Evolutionary conservation across 192 early-diverging fungal genomes (phyloP), one percentile per base, ranked within the genome.

Genomic region (Mortierella hygrophila): DNA sequence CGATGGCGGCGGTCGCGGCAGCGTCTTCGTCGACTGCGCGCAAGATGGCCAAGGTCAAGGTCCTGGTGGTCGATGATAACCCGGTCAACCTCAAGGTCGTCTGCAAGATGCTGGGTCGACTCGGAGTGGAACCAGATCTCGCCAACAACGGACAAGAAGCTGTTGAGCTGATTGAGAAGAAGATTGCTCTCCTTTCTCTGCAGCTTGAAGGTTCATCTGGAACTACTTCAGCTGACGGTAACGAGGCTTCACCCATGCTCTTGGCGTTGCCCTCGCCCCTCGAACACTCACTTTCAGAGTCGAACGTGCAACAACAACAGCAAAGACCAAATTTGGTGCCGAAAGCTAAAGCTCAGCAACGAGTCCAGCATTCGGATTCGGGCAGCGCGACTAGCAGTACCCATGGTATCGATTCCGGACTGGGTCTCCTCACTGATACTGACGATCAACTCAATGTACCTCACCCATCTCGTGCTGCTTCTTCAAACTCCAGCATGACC

Each of bases 61-160:
- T 86, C 4, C 29, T 90, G n/a, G 77, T 91, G n/a, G 85, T 91
- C 11, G 90, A 91, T 54, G 89, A 88, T 49, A 91, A 91, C 79
- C 85, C 81, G 1, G 81, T 91, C 35, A 89, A 89, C 78, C 85
- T 86, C 54, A 80, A 87, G 74, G 89, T 90, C 32, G 70, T 84
- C 57, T 68, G 68, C 40, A 86, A 78, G 72, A 83, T 90, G 88
- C 57, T 90, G 8, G 79, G 70, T 2, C 83, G 88, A 1, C 38
- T 84, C 1, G 89, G 88, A 1, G 71, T 90, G 11, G 69, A 78
- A 15, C 78, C 80, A 6, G 76, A 87, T 42, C 70, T 63, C 6
- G 89, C 89, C 16, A 77, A 80, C 38, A 90, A 87, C 70, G 88
- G 84, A 21, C 84, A 82, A 20, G 89, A 90, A 21, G 88, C 88